Base-by-base conservation (phyloP, 1,139 yeast genomes). In the Blastobotrys arbuscula region DNA sequence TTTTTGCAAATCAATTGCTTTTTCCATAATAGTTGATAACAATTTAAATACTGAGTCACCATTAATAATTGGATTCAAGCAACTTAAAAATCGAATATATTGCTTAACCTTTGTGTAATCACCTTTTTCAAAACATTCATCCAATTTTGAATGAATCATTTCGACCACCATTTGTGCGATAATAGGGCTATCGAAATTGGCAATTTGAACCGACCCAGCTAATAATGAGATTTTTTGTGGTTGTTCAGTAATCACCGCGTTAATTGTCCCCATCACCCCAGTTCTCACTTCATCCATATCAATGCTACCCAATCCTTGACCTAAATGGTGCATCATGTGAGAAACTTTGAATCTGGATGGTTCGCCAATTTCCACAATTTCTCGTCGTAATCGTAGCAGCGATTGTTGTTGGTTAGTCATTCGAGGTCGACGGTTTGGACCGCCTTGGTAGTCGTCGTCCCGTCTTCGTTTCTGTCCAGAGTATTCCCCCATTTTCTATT, bases 181-280 rank as follows among this genome's bases (percentile, higher is more conserved):
- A 38, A 78, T 73, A 45, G 78, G 76, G 64, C 82, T 82, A 55
- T 77, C 77, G 15, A 84, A 74, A 66, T 84, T 83, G 50, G 88
- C 81, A 33, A 83, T 73, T 57, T 83, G 75, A 10, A 90, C 70
- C 55, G 88, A 74, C n/a, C 83, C 80, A 30, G 88, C 77, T 52
- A 90, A 69, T 21, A 84, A 78, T 23, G 82, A 79, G 52, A 84
- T 78, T 64, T 90, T 92, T 58, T 90, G 96, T 0, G 97, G 97
- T 66, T 90, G 97, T 66, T 92, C 98, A 38, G 77, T 68, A 9
- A 85, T 73, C 39, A 86, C 78, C 1, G 95, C 88, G 52, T 75
- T 75, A 30, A 88, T 66, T 1, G 89, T 84, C 47, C 75, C 74
- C 58, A 84, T 71, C 20, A 84, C 72, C 16, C 83, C 78, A 45